These are phyloP conservation scores for Diutina scorzettiae DNA, from an alignment of 1,139 yeast genomes.

Conservation along the genomic window DNA sequence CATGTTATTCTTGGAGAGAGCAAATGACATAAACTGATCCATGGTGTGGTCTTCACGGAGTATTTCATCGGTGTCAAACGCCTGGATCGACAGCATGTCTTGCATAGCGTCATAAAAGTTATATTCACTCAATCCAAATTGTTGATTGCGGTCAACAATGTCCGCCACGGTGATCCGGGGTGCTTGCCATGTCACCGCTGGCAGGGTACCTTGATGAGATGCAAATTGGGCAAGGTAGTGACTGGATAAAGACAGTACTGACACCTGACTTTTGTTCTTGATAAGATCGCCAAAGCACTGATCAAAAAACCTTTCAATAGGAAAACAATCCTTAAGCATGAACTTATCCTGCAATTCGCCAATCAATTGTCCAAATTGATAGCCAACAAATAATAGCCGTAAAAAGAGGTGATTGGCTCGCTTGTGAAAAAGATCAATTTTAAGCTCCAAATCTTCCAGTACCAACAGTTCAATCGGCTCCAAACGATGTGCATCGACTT, in stretches of 20 bases:
- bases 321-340: slow-evolving; percentile 33
- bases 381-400: slow-evolving; percentile 50
- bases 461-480: slow-evolving; percentile 28
- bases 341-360: slow-evolving; percentile 41
- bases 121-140: slow-evolving; percentile 17
- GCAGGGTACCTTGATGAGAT: slow-evolving; percentile 7
- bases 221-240: slow-evolving; percentile 11
- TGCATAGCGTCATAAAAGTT: slow-evolving; percentile 47
- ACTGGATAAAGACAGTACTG: slow-evolving; percentile 16
- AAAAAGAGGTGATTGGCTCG: slow-evolving; percentile 58
- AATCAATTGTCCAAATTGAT: slow-evolving; percentile 37
- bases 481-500: slow-evolving; percentile 19
- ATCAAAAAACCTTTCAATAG: slow-evolving; percentile 35
- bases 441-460: slow-evolving; percentile 44
- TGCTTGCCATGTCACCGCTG: not conserved
- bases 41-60: slow-evolving; percentile 13
- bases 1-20: slow-evolving; percentile 7
- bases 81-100: slow-evolving; percentile 50
- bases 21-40: not conserved
- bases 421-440: slow-evolving; percentile 49
- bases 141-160: slow-evolving; percentile 15
- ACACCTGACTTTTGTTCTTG: slow-evolving; percentile 16
- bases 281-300: slow-evolving; percentile 23
- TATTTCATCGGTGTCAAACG: slow-evolving; percentile 49
- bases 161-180: slow-evolving; percentile 9